Base-by-base conservation (phyloP, 2,329 filamentous ascomycete genomes). In the Colletotrichum neosansevieriae region DNA sequence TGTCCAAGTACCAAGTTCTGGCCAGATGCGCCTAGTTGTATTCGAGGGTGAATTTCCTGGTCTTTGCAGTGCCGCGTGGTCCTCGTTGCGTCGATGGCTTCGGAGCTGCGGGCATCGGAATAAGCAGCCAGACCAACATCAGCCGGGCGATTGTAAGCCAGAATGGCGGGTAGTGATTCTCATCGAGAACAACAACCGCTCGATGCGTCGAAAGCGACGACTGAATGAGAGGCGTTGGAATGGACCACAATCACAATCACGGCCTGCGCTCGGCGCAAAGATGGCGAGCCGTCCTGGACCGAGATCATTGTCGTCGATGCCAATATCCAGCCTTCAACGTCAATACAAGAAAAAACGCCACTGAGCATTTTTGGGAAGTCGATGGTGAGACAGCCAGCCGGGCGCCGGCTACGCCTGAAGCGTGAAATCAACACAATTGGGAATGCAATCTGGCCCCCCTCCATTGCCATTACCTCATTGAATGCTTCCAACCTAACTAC, bases 391-490 rank as follows among this genome's bases (percentile, higher is more conserved):
- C 21, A 53, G 36, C 36, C 36, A 38, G 4, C 10, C 15, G 15
- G 34, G 17, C 34, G 10, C 40, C 54, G 34, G 24, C 36, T n/a
- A 29, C 32, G n/a, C 19, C 58, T n/a, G 19, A 45, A 29, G n/a
- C 13, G 58, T 47, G 7, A 29, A 34, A 42, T n/a, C 38, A 12
- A 11, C 45, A 32, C 36, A 15, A 2, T 19, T 2, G 53, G 21
- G 58, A 61, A 61, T 53, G 58, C 38, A 36, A n/a, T 13, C 36
- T 44, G 57, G n/a, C 57, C 32, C 38, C 9, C 36, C 9, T 19
- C 9, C 15, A 36, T 40, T 34, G 19, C 36, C 5, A 44, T 61
- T 61, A 53, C 58, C 34, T 60, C 45, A 60, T 51, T 15, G 36
- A 60, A 42, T 51, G 17, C 29, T 34, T 42, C 19, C 36, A n/a